Evolutionary conservation across 2,329 filamentous ascomycete species (phyloP).

Genomic region (Coniochaeta hoffmannii): DNA sequence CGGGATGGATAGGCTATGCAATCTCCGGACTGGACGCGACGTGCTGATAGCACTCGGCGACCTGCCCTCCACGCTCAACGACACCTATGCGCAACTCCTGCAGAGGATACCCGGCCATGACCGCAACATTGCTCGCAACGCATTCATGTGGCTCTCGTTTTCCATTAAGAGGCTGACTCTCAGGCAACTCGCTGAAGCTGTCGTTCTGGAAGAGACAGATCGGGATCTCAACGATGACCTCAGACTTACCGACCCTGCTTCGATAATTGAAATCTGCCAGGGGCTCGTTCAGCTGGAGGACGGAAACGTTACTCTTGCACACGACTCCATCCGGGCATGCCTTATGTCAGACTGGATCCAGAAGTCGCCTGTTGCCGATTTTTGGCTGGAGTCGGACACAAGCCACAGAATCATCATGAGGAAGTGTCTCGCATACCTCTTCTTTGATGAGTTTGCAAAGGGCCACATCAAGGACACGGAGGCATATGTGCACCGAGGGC

Average conservation of each 20-base stretch:
- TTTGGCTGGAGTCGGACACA: constrained; percentile 9
- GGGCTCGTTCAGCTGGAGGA: constrained; percentile 10
- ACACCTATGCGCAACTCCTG: constrained; percentile 16
- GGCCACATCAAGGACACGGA: constrained; percentile 7
- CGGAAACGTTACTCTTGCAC: constrained; percentile 13
- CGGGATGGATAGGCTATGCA: constrained; percentile 17
- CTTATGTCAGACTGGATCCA: constrained; percentile 13
- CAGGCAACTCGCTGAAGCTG: constrained; percentile 18
- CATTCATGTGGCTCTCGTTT: constrained; percentile 19
- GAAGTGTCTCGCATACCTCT: constrained; percentile 16
- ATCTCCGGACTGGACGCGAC: constrained; percentile 15
- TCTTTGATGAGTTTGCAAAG: constrained; percentile 9
- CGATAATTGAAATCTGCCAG: constrained; percentile 14
- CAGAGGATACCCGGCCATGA: constrained; percentile 15
- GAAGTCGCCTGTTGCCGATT: constrained; percentile 11
- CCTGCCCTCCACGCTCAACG: constrained; percentile 16
- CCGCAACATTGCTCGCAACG: constrained; percentile 15
- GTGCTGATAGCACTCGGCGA: constrained; percentile 12
- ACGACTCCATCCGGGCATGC: constrained; percentile 16
- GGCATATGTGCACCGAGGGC: constrained; percentile 3
- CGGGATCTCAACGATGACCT: constrained; percentile 15
- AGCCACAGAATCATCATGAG: constrained; percentile 14
- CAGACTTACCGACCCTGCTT: constrained; percentile 12
- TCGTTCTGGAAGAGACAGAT: constrained; percentile 17
- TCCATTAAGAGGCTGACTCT: constrained; percentile 16